phyloP scores from a whole-genome alignment of 441 rosid species.

The Macaranga tanarius region DNA sequence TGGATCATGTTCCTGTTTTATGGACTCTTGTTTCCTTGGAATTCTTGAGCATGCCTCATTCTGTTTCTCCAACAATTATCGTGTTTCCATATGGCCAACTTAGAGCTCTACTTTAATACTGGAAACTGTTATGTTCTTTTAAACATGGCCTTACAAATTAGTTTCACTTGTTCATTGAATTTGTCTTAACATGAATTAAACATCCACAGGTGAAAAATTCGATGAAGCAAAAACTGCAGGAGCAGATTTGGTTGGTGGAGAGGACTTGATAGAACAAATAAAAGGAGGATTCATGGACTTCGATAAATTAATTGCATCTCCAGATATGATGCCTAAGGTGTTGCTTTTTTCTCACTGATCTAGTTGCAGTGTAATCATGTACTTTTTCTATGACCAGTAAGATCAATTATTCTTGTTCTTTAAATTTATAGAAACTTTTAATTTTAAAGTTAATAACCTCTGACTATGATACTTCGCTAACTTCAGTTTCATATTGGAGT shows the following conservation, averaged over 20 bases:
- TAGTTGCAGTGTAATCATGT: conserved; percentile 8
- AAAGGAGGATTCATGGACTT: conserved; percentile 98
- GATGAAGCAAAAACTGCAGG: conserved; percentile 99
- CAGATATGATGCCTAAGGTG: conserved; percentile 99
- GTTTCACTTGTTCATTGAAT: neutral
- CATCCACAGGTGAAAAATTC: conserved; percentile 78
- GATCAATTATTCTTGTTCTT: neutral
- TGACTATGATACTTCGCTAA: neutral
- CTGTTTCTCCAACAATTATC: neutral
- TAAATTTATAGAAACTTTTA: neutral
- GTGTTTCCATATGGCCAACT: neutral
- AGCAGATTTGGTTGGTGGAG: conserved; percentile 97
- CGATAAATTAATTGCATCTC: conserved; percentile 95
- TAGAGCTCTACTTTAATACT: neutral
- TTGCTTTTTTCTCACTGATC: conserved; percentile 24
- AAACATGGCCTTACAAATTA: neutral
- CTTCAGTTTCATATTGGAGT: neutral
- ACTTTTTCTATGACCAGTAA: neutral
- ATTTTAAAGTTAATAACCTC: neutral
- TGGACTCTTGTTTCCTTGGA: neutral
- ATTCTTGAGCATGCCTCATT: neutral
- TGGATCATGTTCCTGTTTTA: neutral
- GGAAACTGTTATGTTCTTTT: neutral
- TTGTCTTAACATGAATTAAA: conserved; percentile 9
- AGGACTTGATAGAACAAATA: conserved; percentile 86